Base-by-base conservation (phyloP, 176 grass and related monocot genomes). In the Bothriochloa decipiens region DNA sequence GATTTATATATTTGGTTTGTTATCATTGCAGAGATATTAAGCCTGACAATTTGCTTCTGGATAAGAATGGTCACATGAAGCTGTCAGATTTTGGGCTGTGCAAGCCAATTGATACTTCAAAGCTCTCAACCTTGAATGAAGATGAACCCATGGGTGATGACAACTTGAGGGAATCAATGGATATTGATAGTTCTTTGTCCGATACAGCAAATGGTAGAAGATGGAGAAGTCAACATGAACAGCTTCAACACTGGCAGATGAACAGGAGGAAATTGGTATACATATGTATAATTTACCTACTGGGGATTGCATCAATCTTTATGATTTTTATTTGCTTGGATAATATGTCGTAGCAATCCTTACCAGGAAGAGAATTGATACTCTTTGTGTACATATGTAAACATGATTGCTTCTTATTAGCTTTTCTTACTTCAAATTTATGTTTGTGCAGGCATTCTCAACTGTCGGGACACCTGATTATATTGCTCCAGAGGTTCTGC, bases 391-490 rank as follows among this genome's bases (percentile, higher is more conserved):
- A 45, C n/a, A 39, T 18, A 53, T 74, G 22, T 43, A 25, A 20
- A 46, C 8, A 32, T 73, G 5, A 46, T 12, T 82, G 11, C 58
- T 65, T 61, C n/a, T 28, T 60, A n/a, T 17, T 58, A 66, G 20
- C 10, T 82, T 92, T 65, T 88, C 47, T 91, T 71, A 86, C 65
- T 72, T 75, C 3, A 52, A 77, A 76, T 84, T 61, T 76, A 70
- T 32, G 60, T 87, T 78, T 41, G 77, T 71, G 29, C 81, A 99
- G 96, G 96, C 96, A 70, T 99, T 96, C 89, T 99, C 96, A 22
- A 99, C 93, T 79, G 96, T 99, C 90, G 96, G 96, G 37, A 99
- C 96, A 11, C 93, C 93, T 10, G 96, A 99, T 77, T 99, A 99
- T 89, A 96, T 99, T 94, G 96, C 96, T 83, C 95, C 95, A 61